Base-by-base conservation (phyloP, 1,284 basidiomycete genomes). In the Naganishia cerealis region DNA sequence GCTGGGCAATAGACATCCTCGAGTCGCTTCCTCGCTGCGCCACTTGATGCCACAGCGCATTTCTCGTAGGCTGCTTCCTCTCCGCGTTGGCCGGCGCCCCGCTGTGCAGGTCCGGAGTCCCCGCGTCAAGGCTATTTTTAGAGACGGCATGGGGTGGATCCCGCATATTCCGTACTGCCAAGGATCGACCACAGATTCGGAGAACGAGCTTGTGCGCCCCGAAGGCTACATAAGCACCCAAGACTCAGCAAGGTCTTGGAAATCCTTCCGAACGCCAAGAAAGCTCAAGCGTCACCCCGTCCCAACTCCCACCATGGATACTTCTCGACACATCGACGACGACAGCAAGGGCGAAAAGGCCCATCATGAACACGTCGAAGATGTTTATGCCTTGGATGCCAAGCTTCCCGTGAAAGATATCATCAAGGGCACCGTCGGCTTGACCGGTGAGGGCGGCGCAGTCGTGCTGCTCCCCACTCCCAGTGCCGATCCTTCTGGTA, bases 401-500 rank as follows among this genome's bases (percentile, higher is more conserved):
- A 36, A 56, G 16, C 6, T 38, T 16, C 42, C 46, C 10, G 42
- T 26, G 42, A 33, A 59, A 43, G 57, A 59, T 21, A 59, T 42
- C 8, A 59, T 59, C 57, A 59, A 59, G 42, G 57, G 57, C 26
- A 59, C 57, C 1, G 57, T 59, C 26, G 57, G 29, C 26, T 16
- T 59, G 26, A 59, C 57, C 15, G 21, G 15, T 15, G 57, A 59
- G 43, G 33, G 43, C 26, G 57, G 57, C 24, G 57, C 40, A 29
- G 26, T 59, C 15, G 57, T 59, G 26, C 42, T 59, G 5, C 24
- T 59, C 33, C 57, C 57, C 40, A n/a, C 57, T 42, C 57, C 57
- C 13, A 59, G 57, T 24, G 57, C 57, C 24, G 57, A 59, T 59
- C 57, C 57, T 33, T 59, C 57, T 33, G 57, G 57, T 59, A 36